A percentile compares a stretch with the other conserved stretches of the same genome.
Evolutionary conservation across 805 yeast genomes (phyloP).

Genomic region (Maudiozyma turicensis): DNA sequence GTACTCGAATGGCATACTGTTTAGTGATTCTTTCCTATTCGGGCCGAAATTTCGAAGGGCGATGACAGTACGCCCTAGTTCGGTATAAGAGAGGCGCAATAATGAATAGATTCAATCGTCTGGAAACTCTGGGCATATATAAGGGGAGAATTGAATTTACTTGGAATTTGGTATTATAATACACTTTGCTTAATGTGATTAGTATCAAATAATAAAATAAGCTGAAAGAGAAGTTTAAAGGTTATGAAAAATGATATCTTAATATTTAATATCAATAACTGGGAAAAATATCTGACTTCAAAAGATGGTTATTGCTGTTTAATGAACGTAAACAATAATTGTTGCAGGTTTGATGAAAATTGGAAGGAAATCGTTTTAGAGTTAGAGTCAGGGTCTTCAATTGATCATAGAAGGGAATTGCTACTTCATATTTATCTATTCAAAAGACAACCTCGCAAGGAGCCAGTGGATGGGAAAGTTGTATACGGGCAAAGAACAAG

Average conservation of each 20-base stretch:
- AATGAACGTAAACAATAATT: conserved; percentile 7
- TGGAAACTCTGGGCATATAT: too few relatives aligned
- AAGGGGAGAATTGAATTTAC: too few relatives aligned
- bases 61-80: too few relatives aligned
- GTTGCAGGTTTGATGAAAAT: conserved; percentile 7
- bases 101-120: too few relatives aligned
- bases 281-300: not conserved
- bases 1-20: too few relatives aligned
- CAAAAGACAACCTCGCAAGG: conserved; percentile 3
- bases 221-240: not conserved
- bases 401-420: not conserved
- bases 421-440: conserved; percentile 8
- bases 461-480: not conserved
- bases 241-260: conserved; percentile 1
- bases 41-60: not conserved
- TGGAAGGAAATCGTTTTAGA: not conserved
- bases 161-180: too few relatives aligned
- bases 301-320: conserved; percentile 7
- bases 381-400: not conserved
- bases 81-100: not conserved
- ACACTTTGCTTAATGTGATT: too few relatives aligned
- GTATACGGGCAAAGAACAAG: conserved; percentile 6
- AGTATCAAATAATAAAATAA: too few relatives aligned
- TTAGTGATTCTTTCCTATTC: not conserved
- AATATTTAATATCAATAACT: not conserved